Evolutionary conservation across 768 basidiomycete genomes (phyloP).

Genomic region (Russula lepida): DNA sequence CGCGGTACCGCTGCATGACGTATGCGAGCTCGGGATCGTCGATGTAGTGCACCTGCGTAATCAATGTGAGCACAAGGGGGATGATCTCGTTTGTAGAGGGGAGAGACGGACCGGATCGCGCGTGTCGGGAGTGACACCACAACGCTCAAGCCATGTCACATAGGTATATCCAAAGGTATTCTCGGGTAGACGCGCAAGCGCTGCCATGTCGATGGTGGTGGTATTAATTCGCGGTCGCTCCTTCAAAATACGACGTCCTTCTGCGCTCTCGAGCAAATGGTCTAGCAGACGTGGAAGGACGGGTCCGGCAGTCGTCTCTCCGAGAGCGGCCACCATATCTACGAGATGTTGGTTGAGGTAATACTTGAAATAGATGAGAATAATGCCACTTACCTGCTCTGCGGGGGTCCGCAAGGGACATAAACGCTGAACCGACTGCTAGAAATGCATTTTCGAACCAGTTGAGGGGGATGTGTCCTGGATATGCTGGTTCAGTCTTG

Average conservation of each 20-base stretch:
- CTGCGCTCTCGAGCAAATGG: slow-evolving; percentile 64
- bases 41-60: slow-evolving; percentile 79
- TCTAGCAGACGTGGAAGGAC: slow-evolving; percentile 71
- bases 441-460: slow-evolving; percentile 79
- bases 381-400: slow-evolving; percentile 59
- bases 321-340: slow-evolving; percentile 95
- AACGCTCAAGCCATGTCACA: slow-evolving; percentile 80
- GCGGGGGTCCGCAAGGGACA: slow-evolving; percentile 72
- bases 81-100: background rate
- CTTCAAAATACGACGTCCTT: slow-evolving; percentile 78
- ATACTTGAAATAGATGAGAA: background rate
- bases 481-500: slow-evolving; percentile 43
- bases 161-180: slow-evolving; percentile 85
- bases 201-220: slow-evolving; percentile 60
- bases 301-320: slow-evolving; percentile 83
- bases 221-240: slow-evolving; percentile 79
- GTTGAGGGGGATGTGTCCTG: slow-evolving; percentile 75
- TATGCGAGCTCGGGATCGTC: slow-evolving; percentile 94
- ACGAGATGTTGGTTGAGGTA: background rate
- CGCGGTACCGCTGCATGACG: slow-evolving; percentile 95
- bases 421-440: slow-evolving; percentile 75
- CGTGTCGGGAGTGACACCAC: slow-evolving; percentile 89
- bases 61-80: slow-evolving; percentile 4
- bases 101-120: slow-evolving; percentile 63
- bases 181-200: slow-evolving; percentile 57